These are phyloP conservation scores for Carex pumila DNA, from an alignment of 176 grass and related monocot genomes.

Conservation along the genomic window DNA sequence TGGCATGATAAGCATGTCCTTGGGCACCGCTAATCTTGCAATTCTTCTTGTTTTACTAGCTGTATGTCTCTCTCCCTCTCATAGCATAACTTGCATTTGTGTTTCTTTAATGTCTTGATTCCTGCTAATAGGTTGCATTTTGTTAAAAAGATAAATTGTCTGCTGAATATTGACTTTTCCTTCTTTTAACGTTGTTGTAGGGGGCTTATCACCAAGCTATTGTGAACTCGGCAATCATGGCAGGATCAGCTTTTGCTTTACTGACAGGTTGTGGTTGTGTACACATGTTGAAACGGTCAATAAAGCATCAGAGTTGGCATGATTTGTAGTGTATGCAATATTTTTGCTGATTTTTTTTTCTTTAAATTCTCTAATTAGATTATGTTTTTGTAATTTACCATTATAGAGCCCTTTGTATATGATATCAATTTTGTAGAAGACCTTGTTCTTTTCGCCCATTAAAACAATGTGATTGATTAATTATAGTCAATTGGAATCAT, in stretches of 20 bases:
- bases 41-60: conserved; percentile 51
- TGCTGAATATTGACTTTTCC: background rate
- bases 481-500: background rate
- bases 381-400: background rate
- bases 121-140: background rate
- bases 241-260: conserved; percentile 51
- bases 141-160: background rate
- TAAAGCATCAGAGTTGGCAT: conserved; percentile 56
- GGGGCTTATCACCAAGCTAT: conserved; percentile 34
- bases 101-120: background rate
- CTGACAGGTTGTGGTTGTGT: conserved; percentile 50
- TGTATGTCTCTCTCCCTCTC: conserved; percentile 15
- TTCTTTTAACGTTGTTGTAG: conserved; percentile 27
- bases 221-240: conserved; percentile 61
- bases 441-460: background rate
- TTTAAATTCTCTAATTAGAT: background rate
- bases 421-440: conserved; percentile 10
- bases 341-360: background rate
- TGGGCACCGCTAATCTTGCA: conserved; percentile 48
- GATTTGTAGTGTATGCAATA: conserved; percentile 25
- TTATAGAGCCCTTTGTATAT: background rate
- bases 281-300: conserved; percentile 51
- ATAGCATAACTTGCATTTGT: background rate
- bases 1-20: conserved; percentile 86
- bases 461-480: background rate